Evolutionary conservation across 495 filamentous ascomycete species (phyloP), one percentile per base, ranked within the genome.

Genomic region (Talaromyces proteolyticus): DNA sequence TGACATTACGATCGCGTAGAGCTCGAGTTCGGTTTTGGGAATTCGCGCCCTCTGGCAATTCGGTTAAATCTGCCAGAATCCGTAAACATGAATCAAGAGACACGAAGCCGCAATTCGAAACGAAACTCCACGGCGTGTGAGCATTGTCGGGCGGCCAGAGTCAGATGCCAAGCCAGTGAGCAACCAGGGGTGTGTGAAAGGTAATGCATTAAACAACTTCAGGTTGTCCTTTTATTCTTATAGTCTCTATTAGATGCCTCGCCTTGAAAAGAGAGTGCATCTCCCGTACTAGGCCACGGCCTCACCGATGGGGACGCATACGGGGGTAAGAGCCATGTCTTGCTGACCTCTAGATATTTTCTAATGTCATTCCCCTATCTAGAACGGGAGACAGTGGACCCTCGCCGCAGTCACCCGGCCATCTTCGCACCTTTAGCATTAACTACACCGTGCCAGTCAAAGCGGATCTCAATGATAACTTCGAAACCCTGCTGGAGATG

Each of bases 221-320:
- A n/a, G n/a, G n/a, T n/a, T 19, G 17, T 37, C 14, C 10, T 37
- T 26, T 12, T 45, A 36, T 47, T 6, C 44, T 47, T 19, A 47
- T 47, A 10, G 25, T 10, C 25, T 38, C 17, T 47, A 19, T 11
- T 38, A 47, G 44, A 47, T 47, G 44, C 37, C 44, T 47, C 29
- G n/a, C 44, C 16, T 47, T 37, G 44, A 47, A 47, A 47, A 47
- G 44, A 47, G 44, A 47, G 18, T 47, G 44, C 19, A 19, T 47
- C 11, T 18, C 21, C 26, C 44, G 44, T 36, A 37, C 44, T 37
- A 47, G 21, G 29, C 21, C 44, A 47, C 25, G 44, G 19, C 44
- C 44, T 22, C 44, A 10, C 21, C 44, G 44, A 47, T 19, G 44
- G 19, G 44, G 26, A 37, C 44, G 44, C 26, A 38, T 18, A 20